A percentile compares a stretch with the other conserved stretches of the same genome.
Conservation (phyloP, 202 grass and related monocot species). For the Thinopyrum obtusiflorum region DNA sequence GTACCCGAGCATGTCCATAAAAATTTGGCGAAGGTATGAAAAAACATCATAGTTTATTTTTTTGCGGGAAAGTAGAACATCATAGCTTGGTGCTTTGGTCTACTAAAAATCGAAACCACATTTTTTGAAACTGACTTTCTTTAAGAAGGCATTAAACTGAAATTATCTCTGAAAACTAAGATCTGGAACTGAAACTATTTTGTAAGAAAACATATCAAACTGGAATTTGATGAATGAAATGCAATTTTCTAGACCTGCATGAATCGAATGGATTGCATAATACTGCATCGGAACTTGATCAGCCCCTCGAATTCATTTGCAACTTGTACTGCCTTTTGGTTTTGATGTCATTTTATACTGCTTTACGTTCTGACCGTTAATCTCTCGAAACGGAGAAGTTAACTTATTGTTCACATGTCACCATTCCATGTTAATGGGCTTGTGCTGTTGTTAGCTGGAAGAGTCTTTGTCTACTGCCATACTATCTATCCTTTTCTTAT, state of each 20-base stretch:
- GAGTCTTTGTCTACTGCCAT: slow-evolving; percentile 1
- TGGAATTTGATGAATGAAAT: not conserved
- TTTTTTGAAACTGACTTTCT: not conserved
- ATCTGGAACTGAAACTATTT: not conserved
- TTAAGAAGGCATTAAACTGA: not conserved
- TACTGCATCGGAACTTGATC: not conserved
- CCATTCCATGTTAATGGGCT: not conserved
- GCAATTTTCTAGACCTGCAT: not conserved
- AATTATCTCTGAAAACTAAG: not conserved
- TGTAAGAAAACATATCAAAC: not conserved
- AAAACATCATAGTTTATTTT: not conserved
- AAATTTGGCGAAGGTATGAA: not conserved
- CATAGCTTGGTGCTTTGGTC: not conserved
- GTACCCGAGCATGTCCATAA: not conserved
- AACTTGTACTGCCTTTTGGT: slow-evolving; percentile 24
- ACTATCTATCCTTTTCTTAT: not conserved
- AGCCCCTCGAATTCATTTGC: slow-evolving; percentile 1
- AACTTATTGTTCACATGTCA: slow-evolving; percentile 21
- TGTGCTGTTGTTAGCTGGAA: slow-evolving; percentile 18
- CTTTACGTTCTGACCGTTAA: not conserved
- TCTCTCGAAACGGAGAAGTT: not conserved
- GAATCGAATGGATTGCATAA: not conserved
- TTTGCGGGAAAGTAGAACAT: not conserved
- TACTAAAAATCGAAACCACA: not conserved
- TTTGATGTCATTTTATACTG: not conserved